A percentile compares a stretch with the other conserved stretches of the same genome.
Conservation (phyloP, 1,139 yeast genomes). For the Suhomyces chickasaworum region DNA sequence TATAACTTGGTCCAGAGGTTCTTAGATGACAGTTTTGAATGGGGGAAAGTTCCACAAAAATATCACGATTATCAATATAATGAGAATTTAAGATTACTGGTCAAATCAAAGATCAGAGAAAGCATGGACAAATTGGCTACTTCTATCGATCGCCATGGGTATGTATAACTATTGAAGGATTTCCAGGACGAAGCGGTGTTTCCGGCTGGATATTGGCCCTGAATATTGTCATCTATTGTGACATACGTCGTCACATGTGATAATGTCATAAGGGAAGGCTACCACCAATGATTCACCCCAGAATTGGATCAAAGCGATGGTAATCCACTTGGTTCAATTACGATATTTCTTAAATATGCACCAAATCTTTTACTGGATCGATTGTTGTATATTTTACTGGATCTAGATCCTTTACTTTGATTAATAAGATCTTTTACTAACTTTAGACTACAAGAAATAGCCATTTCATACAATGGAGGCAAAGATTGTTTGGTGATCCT, state of each 20-base stretch:
- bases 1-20: slow-evolving; percentile 35
- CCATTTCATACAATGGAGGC: slow-evolving; percentile 87
- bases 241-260: neutral
- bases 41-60: slow-evolving; percentile 27
- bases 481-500: slow-evolving; percentile 88
- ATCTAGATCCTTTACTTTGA: too few species aligned
- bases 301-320: too few species aligned
- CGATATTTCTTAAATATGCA: too few species aligned
- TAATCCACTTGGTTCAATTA: too few species aligned
- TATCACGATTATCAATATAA: slow-evolving; percentile 25
- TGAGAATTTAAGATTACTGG: slow-evolving; percentile 27
- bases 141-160: slow-evolving; percentile 38
- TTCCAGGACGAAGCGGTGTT: neutral
- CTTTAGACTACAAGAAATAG: slow-evolving; percentile 52
- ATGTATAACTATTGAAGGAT: slow-evolving; percentile 18
- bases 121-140: slow-evolving; percentile 34
- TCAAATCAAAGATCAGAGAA: slow-evolving; percentile 33
- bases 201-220: neutral
- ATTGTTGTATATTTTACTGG: too few species aligned
- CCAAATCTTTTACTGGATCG: too few species aligned
- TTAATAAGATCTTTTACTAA: slow-evolving; percentile 26
- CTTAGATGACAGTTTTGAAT: slow-evolving; percentile 33
- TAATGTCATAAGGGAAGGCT: neutral
- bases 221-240: too few species aligned
- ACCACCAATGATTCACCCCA: too few species aligned